A percentile compares a stretch with the other conserved stretches of the same genome.
phyloP scores from a whole-genome alignment of 768 basidiomycete genomes.

The Naganishia antarctica region DNA sequence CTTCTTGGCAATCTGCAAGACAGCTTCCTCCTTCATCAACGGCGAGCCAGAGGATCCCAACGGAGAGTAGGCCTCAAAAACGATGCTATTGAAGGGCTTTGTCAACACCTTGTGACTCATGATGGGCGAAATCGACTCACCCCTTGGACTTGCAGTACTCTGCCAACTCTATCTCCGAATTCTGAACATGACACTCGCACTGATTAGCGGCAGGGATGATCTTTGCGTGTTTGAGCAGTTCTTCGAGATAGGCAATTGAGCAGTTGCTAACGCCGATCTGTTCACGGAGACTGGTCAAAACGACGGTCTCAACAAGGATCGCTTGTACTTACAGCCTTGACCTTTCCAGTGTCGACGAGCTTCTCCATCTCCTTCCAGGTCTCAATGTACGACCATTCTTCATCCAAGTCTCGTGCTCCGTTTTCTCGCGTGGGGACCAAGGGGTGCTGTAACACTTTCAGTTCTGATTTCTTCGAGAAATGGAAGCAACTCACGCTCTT shows the following conservation, averaged over 20 bases:
- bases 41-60: constrained; percentile 50
- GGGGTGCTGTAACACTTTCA: constrained; percentile 12
- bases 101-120: too few relatives aligned
- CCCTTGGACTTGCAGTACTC: constrained; percentile 57
- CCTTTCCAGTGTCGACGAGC: constrained; percentile 53
- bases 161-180: constrained; percentile 60
- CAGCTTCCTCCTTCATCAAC: constrained; percentile 37
- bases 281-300: neutral
- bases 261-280: constrained; percentile 67
- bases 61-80: constrained; percentile 63
- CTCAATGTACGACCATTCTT: constrained; percentile 66
- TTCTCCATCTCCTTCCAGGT: constrained; percentile 76
- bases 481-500: neutral
- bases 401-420: constrained; percentile 60
- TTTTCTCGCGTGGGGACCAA: constrained; percentile 46
- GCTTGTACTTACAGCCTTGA: constrained; percentile 36
- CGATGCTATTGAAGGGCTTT: constrained; percentile 54
- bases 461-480: neutral
- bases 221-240: constrained; percentile 63
- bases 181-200: constrained; percentile 65
- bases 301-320: neutral
- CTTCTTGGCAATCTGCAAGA: constrained; percentile 42
- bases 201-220: constrained; percentile 67
- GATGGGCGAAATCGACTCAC: too few relatives aligned
- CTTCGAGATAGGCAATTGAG: constrained; percentile 63